Conservation (phyloP, 2,329 filamentous ascomycete species). For the Pseudocercospora vitis region DNA sequence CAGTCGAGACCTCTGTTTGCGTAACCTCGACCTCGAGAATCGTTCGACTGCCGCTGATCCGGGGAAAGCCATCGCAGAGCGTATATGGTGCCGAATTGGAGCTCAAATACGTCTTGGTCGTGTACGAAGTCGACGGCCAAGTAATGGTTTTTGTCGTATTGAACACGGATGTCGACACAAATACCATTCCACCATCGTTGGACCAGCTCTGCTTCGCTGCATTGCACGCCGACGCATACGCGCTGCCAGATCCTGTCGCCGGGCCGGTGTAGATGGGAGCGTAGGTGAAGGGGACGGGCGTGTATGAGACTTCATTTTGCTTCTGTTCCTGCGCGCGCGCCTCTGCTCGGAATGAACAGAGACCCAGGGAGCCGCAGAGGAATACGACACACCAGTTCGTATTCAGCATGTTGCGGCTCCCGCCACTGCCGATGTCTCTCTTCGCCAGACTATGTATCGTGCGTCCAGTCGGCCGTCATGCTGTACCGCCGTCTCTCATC, state of each 20-base stretch:
- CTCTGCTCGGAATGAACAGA: neutral
- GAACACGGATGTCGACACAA: constrained; percentile 8
- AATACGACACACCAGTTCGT: constrained; percentile 4
- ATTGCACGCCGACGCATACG: constrained; percentile 15
- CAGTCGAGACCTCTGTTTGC: neutral
- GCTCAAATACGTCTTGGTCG: constrained; percentile 14
- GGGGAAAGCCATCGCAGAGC: constrained; percentile 29
- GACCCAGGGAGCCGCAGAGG: neutral
- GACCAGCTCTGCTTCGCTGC: constrained; percentile 15
- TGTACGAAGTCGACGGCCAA: constrained; percentile 1
- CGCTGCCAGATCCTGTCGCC: constrained; percentile 8
- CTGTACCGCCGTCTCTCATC: neutral
- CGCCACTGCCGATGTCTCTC: neutral
- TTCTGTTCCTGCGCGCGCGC: neutral
- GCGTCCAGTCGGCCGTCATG: neutral
- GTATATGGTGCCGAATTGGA: constrained; percentile 16
- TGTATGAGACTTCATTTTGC: neutral
- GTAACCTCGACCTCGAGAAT: neutral
- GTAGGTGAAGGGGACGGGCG: neutral
- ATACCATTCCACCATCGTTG: constrained; percentile 3
- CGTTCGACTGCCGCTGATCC: constrained; percentile 24
- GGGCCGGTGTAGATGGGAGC: constrained; percentile 1
- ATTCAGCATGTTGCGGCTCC: neutral
- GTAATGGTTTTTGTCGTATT: constrained; percentile 2
- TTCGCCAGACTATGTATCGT: neutral